These are phyloP conservation scores for Amaranthus cruentus DNA, from an alignment of 148 eudicot species.

Conservation along the genomic window DNA sequence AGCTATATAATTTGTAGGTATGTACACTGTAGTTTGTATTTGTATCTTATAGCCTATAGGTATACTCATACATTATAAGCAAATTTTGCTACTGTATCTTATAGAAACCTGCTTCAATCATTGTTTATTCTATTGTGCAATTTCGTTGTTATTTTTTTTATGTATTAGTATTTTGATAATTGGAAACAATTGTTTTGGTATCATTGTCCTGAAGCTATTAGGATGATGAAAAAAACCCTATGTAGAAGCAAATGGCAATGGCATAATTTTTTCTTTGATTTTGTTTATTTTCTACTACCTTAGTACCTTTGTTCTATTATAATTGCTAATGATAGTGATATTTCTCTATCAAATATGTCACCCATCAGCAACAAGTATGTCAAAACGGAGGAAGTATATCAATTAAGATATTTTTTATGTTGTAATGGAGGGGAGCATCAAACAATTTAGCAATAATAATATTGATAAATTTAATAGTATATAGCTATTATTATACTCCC, in stretches of 20 bases:
- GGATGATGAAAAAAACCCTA: not conserved
- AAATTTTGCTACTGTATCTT: conserved; percentile 5
- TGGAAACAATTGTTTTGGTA: no score
- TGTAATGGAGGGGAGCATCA: no score
- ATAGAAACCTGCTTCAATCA: conserved; percentile 2
- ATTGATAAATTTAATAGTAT: no score
- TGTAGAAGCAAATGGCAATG: not conserved
- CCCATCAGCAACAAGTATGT: no score
- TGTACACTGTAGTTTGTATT: not conserved
- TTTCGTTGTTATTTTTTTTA: not conserved
- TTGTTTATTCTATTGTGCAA: not conserved
- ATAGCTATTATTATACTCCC: no score
- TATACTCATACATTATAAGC: conserved; percentile 3
- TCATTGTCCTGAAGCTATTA: not conserved
- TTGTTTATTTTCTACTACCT: no score
- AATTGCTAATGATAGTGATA: no score
- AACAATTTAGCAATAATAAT: no score
- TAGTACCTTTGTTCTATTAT: no score
- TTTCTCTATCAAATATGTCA: no score
- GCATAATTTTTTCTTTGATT: not conserved
- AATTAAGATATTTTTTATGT: no score
- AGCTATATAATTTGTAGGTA: not conserved
- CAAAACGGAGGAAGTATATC: no score
- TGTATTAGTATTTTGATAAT: not conserved
- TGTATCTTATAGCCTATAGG: not conserved